A percentile compares a stretch with the other conserved stretches of the same genome.
These are phyloP conservation scores for Botryosphaeria dothidea DNA, from an alignment of 2,329 filamentous ascomycete species.

Conservation along the genomic window DNA sequence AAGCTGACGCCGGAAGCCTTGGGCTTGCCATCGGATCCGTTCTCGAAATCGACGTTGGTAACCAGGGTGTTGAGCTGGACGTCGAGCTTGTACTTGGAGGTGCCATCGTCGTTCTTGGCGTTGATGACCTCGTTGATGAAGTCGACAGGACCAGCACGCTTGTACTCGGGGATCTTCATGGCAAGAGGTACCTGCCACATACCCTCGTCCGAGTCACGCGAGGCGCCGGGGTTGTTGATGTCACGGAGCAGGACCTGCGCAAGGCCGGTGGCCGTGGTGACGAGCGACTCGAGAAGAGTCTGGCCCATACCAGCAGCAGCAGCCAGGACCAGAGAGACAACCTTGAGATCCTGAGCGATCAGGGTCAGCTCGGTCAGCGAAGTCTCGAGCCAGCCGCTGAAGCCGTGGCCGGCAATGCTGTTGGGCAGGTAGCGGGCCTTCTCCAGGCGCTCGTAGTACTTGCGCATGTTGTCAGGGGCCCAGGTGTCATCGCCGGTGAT, in stretches of 20 bases:
- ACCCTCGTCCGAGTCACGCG: conserved; percentile 46
- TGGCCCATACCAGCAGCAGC: conserved; percentile 55
- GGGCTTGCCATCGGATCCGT: conserved; percentile 46
- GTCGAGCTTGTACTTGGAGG: conserved; percentile 58
- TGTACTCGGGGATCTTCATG: conserved; percentile 40
- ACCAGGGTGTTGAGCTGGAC: conserved; percentile 63
- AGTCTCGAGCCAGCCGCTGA: conserved; percentile 59
- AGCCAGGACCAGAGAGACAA: conserved; percentile 54
- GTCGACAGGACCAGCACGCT: conserved; percentile 58
- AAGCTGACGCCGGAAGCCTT: conserved; percentile 45
- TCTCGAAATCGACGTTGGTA: conserved; percentile 66
- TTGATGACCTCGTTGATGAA: conserved; percentile 54
- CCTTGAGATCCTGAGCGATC: conserved; percentile 53
- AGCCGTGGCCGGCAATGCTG: conserved; percentile 54
- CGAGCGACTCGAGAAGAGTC: conserved; percentile 24
- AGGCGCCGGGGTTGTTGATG: conserved; percentile 42
- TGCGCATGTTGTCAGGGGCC: conserved; percentile 59
- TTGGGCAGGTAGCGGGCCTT: conserved; percentile 53
- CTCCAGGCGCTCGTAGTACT: conserved; percentile 58
- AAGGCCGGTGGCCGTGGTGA: conserved; percentile 43
- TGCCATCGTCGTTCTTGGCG: conserved; percentile 18
- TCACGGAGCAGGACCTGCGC: conserved; percentile 51
- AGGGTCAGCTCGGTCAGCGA: conserved; percentile 53
- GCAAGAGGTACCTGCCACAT: conserved; percentile 58
- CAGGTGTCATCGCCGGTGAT: conserved; percentile 64